A percentile compares a stretch with the other conserved stretches of the same genome.
phyloP scores from a whole-genome alignment of 768 basidiomycete species.

The Boletus rufocinnamomeus region DNA sequence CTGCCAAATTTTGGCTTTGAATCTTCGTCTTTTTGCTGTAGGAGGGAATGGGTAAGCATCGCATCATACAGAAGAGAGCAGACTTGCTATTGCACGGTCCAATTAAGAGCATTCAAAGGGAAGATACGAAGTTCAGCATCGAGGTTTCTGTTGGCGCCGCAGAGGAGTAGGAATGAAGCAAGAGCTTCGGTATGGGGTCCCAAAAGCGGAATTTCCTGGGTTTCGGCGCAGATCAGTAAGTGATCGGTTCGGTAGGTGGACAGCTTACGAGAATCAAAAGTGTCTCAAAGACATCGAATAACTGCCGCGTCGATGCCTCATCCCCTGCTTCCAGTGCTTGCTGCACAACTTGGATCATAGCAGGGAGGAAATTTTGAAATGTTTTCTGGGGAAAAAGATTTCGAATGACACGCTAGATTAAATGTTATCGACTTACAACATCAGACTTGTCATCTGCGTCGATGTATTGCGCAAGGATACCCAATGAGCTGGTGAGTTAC shows the following conservation, averaged over 20 bases:
- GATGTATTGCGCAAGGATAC: conserved; percentile 91
- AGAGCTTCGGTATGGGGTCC: conserved; percentile 86
- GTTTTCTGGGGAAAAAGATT: conserved; percentile 54
- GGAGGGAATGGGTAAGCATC: conserved; percentile 5
- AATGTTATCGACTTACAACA: conserved; percentile 57
- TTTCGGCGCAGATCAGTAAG: conserved; percentile 7
- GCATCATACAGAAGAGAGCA: neutral
- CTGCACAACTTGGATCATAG: conserved; percentile 86
- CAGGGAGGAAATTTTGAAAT: conserved; percentile 84
- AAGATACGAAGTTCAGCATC: conserved; percentile 84
- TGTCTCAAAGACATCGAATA: conserved; percentile 96
- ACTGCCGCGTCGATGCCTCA: conserved; percentile 79
- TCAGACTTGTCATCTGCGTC: conserved; percentile 84
- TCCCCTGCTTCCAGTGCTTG: conserved; percentile 79
- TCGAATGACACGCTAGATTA: neutral
- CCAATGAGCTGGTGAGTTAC: conserved; percentile 61
- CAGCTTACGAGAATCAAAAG: conserved; percentile 81
- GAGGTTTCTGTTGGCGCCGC: conserved; percentile 75
- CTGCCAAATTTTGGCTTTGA: conserved; percentile 81
- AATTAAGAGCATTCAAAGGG: conserved; percentile 90
- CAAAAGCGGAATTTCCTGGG: conserved; percentile 90
- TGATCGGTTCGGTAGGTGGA: neutral
- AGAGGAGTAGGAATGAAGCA: conserved; percentile 82
- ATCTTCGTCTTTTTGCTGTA: conserved; percentile 94
- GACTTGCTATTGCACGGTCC: conserved; percentile 93